Base-by-base conservation (phyloP, 345 rosid genomes). In the Iberis pinnata region DNA sequence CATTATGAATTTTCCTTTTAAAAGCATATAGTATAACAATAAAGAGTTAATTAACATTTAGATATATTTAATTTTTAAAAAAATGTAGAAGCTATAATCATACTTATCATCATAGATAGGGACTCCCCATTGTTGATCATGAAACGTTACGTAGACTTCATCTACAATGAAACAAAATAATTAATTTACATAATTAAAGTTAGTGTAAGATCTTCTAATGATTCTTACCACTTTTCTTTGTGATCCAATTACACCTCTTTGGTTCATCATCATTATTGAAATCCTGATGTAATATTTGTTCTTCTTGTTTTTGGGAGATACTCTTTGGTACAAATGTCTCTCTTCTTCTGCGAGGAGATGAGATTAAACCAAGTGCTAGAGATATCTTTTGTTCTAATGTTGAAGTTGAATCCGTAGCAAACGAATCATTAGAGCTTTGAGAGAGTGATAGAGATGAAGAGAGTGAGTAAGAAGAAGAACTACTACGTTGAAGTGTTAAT, bases 81-180 rank as follows among this genome's bases (percentile, higher is more conserved):
- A 22, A 9, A 12, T 26, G 16, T 49, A 14, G 50, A 42, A 37
- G 12, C 8, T 8, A 43, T 54, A 14, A 24, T 60, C 89, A 74
- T 82, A 89, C 98, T 74, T 75, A 63, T 92, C 98, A 46, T 92
- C 96, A 42, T 88, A 92, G 39, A 83, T 81, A 1, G 98, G 95
- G 59, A 83, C 95, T 42, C 98, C 98, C 98, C 98, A 92, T 56
- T 74, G 73, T 39, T 92, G 95, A 18, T 92, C 98, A 63, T 92
- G 98, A 77, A 92, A 92, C 43, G 78, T 71, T n/a, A 88, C 78
- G 49, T 92, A 88, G 26, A 63, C 88, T 64, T 74, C 72, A 58
- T 92, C 98, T 92, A 85, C 41, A 66, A 61, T 52, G 29, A 68
- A 65, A 17, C 22, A 18, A 18, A 36, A 40, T 22, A 3, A 22